A percentile compares a stretch with the other conserved stretches of the same genome.
phyloP scores from a whole-genome alignment of 1,139 yeast species.

The Candida tetrigidarum region DNA sequence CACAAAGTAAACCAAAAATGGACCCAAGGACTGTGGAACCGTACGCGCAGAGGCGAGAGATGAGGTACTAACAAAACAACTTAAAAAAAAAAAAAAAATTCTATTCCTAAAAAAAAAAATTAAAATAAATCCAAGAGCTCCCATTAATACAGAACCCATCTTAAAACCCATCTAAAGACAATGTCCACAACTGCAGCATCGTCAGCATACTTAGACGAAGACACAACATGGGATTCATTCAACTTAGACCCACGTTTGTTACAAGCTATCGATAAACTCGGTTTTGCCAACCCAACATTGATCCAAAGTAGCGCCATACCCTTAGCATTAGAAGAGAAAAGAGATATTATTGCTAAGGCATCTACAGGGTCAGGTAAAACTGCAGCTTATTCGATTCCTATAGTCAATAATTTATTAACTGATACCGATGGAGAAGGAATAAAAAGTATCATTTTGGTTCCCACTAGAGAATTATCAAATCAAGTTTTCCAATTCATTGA shows the following conservation, averaged over 20 bases:
- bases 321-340: slow-evolving; percentile 81
- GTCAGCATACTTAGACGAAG: slow-evolving; percentile 70
- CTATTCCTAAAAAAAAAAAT: slow-evolving; percentile 2
- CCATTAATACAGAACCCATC: slow-evolving; percentile 1
- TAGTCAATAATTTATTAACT: slow-evolving; percentile 64
- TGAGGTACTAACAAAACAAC: neutral
- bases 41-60: neutral
- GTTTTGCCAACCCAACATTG: slow-evolving; percentile 84
- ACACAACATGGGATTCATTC: slow-evolving; percentile 70
- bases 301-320: slow-evolving; percentile 94
- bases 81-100: slow-evolving; percentile 1
- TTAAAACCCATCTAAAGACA: neutral
- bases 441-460: slow-evolving; percentile 72
- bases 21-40: neutral
- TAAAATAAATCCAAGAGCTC: neutral
- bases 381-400: slow-evolving; percentile 81
- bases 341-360: slow-evolving; percentile 88
- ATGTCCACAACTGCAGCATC: slow-evolving; percentile 47
- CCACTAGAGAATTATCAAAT: slow-evolving; percentile 82
- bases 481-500: slow-evolving; percentile 79
- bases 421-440: slow-evolving; percentile 31
- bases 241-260: slow-evolving; percentile 78
- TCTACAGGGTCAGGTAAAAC: slow-evolving; percentile 94
- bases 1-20: neutral
- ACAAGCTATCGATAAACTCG: slow-evolving; percentile 84